Evolutionary conservation across 148 eudicot genomes (phyloP).

Genomic region (Nepenthes gracilis): DNA sequence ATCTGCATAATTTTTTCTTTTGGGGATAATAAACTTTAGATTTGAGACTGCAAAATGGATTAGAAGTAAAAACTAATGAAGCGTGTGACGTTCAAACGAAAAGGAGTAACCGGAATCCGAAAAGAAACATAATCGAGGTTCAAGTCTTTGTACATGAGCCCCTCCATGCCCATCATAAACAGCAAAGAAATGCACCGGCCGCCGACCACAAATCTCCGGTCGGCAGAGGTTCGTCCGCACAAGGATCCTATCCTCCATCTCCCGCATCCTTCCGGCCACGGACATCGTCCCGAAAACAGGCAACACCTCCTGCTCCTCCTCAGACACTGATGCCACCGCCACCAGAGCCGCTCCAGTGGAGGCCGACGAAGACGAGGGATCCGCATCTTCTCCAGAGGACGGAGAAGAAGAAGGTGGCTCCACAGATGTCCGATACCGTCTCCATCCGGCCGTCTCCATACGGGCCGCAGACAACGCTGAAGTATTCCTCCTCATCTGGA

Average conservation of each 20-base stretch:
- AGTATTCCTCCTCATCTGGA: slow-evolving; percentile 7
- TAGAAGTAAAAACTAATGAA: too few species aligned
- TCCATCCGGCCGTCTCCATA: too few species aligned
- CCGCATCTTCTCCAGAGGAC: background rate
- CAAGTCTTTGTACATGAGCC: slow-evolving; percentile 18
- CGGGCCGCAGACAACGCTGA: background rate
- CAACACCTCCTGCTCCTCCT: background rate
- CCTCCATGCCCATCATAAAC: slow-evolving; percentile 53
- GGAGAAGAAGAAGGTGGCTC: background rate
- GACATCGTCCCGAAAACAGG: slow-evolving; percentile 23
- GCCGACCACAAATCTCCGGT: slow-evolving; percentile 16
- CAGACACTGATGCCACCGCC: background rate
- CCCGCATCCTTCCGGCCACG: slow-evolving; percentile 22
- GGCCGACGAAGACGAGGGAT: background rate
- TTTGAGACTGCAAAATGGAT: too few species aligned
- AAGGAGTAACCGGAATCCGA: too few species aligned
- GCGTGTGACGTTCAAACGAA: too few species aligned
- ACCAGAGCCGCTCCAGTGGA: background rate
- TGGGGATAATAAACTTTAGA: too few species aligned
- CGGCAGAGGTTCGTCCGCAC: slow-evolving; percentile 20
- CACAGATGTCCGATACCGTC: too few species aligned
- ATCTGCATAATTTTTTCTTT: too few species aligned
- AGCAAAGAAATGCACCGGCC: slow-evolving; percentile 38
- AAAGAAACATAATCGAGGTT: too few species aligned
- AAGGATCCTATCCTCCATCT: slow-evolving; percentile 31